These are phyloP conservation scores for Populus alba DNA, from an alignment of 345 rosid species.

Conservation along the genomic window DNA sequence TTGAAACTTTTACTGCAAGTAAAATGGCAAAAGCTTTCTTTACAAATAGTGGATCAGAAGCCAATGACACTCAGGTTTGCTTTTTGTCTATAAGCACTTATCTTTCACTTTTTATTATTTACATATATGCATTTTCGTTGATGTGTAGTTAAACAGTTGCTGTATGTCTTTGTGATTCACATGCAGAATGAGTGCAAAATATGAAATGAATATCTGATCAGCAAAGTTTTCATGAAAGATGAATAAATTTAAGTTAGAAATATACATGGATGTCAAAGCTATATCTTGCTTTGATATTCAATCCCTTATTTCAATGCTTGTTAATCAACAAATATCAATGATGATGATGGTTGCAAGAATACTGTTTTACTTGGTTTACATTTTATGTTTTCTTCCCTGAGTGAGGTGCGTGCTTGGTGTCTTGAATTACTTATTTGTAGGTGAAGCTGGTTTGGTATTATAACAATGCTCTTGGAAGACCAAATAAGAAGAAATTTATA, in stretches of 20 bases:
- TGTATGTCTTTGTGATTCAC: not conserved
- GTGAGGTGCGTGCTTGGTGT: not conserved
- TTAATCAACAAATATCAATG: not conserved
- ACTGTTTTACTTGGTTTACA: not conserved
- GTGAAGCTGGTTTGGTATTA: slow-evolving; percentile 93
- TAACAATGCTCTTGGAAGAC: slow-evolving; percentile 84
- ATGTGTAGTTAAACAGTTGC: no score
- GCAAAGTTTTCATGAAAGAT: not conserved
- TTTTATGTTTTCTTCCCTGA: not conserved
- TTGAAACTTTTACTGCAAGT: slow-evolving; percentile 72
- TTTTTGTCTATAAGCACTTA: not conserved
- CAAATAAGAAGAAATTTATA: slow-evolving; percentile 75
- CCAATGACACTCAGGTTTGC: slow-evolving; percentile 90
- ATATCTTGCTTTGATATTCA: not conserved
- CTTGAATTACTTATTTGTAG: slow-evolving; percentile 34
- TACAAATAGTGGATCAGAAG: slow-evolving; percentile 95
- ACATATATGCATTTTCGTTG: no score
- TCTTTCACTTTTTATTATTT: not conserved
- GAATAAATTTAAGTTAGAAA: not conserved
- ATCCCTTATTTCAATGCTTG: not conserved
- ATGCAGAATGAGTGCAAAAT: not conserved
- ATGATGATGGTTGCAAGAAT: not conserved
- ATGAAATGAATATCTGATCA: not conserved
- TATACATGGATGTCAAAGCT: not conserved
- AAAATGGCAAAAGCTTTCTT: slow-evolving; percentile 91